A percentile compares a stretch with the other conserved stretches of the same genome.
These are phyloP conservation scores for Leccinum aurantiacum DNA, from an alignment of 768 basidiomycete genomes.

Conservation along the genomic window DNA sequence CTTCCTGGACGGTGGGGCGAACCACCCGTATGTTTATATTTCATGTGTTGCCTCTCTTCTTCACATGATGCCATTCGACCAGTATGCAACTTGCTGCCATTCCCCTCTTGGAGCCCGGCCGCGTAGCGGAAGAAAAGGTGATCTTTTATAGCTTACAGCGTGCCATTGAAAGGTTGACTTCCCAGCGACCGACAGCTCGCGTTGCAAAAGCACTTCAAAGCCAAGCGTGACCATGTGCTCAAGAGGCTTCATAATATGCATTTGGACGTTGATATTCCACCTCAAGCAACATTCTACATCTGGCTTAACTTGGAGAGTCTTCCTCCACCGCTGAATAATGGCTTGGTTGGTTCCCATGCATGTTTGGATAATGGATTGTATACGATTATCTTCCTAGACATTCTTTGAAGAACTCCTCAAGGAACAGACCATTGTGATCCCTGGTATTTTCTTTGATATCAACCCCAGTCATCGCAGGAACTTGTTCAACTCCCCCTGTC, in stretches of 20 bases:
- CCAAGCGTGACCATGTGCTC: conserved; percentile 88
- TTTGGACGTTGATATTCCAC: conserved; percentile 74
- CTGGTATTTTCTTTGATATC: conserved; percentile 89
- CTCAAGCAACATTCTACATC: conserved; percentile 87
- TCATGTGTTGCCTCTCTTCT: background rate
- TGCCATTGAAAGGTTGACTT: conserved; percentile 1
- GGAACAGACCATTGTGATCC: conserved; percentile 87
- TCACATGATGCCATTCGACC: conserved; percentile 1
- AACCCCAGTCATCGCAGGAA: conserved; percentile 79
- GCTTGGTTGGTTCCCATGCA: conserved; percentile 53
- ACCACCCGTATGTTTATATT: conserved; percentile 69
- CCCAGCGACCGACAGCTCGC: conserved; percentile 48
- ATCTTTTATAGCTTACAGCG: background rate
- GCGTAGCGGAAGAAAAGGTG: conserved; percentile 70
- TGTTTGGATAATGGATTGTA: conserved; percentile 1
- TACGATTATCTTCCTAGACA: conserved; percentile 43
- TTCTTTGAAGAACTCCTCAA: conserved; percentile 96
- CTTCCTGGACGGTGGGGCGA: conserved; percentile 93
- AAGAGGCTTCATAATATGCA: conserved; percentile 75
- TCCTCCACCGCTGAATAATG: conserved; percentile 82
- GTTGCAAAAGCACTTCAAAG: conserved; percentile 87
- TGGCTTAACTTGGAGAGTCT: conserved; percentile 87
- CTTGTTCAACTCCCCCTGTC: conserved; percentile 86
- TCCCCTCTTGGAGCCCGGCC: conserved; percentile 70
- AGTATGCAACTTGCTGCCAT: conserved; percentile 89